phyloP scores from a whole-genome alignment of 148 eudicot species.

The Chenopodium suecicum region DNA sequence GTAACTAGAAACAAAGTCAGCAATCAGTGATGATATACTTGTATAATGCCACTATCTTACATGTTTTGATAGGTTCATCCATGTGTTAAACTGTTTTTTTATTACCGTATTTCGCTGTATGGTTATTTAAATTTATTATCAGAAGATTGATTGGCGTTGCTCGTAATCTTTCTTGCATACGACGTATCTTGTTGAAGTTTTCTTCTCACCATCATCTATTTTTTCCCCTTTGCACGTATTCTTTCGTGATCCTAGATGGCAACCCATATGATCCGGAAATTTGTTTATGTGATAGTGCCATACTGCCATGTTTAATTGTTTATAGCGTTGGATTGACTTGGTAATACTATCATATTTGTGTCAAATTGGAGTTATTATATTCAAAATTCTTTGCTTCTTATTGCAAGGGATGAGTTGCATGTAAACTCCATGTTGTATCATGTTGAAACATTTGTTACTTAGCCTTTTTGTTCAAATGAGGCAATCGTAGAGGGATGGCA shows the following conservation, averaged over 20 bases:
- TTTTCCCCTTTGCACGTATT: background rate
- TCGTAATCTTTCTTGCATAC: background rate
- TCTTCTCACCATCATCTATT: background rate
- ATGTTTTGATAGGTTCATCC: conserved; percentile 14
- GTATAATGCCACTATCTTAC: background rate
- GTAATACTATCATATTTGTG: background rate
- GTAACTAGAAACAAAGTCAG: conserved; percentile 17
- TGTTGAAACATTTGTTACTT: background rate
- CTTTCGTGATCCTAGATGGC: background rate
- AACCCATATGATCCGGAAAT: background rate
- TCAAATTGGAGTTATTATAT: background rate
- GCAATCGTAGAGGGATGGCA: no score
- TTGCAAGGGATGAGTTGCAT: background rate
- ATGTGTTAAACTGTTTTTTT: conserved; percentile 1
- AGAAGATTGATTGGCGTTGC: conserved; percentile 6
- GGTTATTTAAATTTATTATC: conserved; percentile 2
- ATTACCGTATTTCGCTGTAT: background rate
- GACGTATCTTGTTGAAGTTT: conserved; percentile 12
- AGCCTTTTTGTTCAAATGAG: no score
- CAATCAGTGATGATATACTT: conserved; percentile 8
- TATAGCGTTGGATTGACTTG: background rate
- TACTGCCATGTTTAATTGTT: no score
- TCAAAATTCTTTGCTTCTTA: background rate
- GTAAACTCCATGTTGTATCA: background rate
- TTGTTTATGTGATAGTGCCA: background rate